phyloP scores from a whole-genome alignment of 805 yeast species.

The Candida vartiovaarae region DNA sequence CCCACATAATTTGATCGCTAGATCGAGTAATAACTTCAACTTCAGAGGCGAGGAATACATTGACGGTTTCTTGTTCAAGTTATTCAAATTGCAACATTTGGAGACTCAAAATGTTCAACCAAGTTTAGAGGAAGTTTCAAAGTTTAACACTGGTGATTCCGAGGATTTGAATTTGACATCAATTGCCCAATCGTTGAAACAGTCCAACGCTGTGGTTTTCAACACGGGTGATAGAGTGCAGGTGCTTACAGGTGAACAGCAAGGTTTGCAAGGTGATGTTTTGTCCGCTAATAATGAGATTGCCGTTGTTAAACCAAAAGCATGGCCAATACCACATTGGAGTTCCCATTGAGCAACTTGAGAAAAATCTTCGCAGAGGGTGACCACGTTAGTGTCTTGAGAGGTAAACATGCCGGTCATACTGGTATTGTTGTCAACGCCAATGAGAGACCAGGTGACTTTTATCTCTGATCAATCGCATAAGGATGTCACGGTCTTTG shows the following conservation, averaged over 20 bases:
- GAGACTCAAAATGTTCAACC: constrained; percentile 83
- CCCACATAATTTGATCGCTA: constrained; percentile 60
- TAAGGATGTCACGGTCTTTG: constrained; percentile 86
- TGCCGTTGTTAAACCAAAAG: constrained; percentile 40
- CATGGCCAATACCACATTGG: constrained; percentile 48
- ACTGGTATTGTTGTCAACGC: constrained; percentile 89
- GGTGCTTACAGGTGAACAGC: constrained; percentile 87
- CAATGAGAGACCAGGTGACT: constrained; percentile 78
- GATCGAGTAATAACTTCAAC: constrained; percentile 55
- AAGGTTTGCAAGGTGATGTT: constrained; percentile 80
- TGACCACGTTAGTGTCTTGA: constrained; percentile 89
- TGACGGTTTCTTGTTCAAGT: constrained; percentile 83
- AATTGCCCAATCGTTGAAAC: constrained; percentile 79
- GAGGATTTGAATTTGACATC: constrained; percentile 83
- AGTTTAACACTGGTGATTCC: constrained; percentile 64
- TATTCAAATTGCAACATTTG: constrained; percentile 74
- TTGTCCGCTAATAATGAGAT: constrained; percentile 60
- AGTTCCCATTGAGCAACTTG: constrained; percentile 74
- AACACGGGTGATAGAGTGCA: constrained; percentile 95
- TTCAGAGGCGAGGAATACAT: constrained; percentile 85
- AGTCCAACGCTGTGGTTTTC: constrained; percentile 51
- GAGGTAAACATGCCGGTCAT: constrained; percentile 88
- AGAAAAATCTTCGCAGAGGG: constrained; percentile 85
- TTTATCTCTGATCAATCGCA: constrained; percentile 83
- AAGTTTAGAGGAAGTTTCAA: constrained; percentile 77